A percentile compares a stretch with the other conserved stretches of the same genome.
phyloP scores from a whole-genome alignment of 2,329 filamentous ascomycete species.

The Thelonectria blattea region DNA sequence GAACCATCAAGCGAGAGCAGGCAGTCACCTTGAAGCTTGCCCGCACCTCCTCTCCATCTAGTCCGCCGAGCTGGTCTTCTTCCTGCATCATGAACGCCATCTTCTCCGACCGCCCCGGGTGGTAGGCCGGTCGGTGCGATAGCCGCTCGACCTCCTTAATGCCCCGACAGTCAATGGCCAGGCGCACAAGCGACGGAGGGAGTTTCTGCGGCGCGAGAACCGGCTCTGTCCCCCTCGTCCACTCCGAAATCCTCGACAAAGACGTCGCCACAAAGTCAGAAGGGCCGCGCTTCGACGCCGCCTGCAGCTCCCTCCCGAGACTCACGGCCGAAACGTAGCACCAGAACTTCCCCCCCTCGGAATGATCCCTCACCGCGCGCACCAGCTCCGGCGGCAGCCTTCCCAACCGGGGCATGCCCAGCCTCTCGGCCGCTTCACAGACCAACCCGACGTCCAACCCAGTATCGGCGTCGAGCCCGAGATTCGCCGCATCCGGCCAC shows the following conservation, averaged over 20 bases:
- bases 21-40: neutral
- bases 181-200: neutral
- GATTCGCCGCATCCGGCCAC: neutral
- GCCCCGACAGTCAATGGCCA: conserved; percentile 10
- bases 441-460: neutral
- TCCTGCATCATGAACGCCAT: conserved; percentile 2
- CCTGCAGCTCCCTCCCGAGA: neutral
- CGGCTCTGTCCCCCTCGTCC: neutral
- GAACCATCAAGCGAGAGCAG: neutral
- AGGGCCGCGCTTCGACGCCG: neutral
- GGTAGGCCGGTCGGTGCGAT: neutral
- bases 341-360: neutral
- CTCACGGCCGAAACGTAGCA: neutral
- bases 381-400: conserved; percentile 1
- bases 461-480: neutral
- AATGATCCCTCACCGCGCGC: neutral
- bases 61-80: neutral
- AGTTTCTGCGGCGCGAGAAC: neutral
- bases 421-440: neutral
- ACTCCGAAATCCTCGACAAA: neutral
- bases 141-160: conserved; percentile 11
- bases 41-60: neutral
- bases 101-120: neutral
- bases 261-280: neutral
- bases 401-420: neutral